phyloP scores from a whole-genome alignment of 169 alveolate species.

The Plasmodium knowlesi region DNA sequence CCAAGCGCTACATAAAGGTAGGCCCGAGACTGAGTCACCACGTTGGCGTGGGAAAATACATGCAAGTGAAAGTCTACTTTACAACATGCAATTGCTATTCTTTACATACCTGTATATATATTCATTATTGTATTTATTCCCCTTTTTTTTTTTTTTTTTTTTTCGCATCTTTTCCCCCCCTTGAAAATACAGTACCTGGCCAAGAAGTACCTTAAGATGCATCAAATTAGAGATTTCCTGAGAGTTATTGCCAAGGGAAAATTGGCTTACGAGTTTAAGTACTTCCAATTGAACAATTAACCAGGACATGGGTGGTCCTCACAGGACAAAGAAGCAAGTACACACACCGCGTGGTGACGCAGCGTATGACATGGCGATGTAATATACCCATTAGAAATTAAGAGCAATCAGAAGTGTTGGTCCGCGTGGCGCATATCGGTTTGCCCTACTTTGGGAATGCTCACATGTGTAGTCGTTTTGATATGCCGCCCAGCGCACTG shows the following conservation, averaged over 20 bases:
- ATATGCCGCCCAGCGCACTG: neutral
- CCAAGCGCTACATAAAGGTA: slow-evolving; percentile 96
- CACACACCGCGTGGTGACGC: neutral
- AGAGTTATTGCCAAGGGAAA: slow-evolving; percentile 96
- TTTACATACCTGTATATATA: neutral
- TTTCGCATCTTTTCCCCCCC: too few species aligned
- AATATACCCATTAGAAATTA: neutral
- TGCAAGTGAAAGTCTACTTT: too few species aligned
- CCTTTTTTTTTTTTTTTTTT: neutral
- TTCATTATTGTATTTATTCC: neutral
- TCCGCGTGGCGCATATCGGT: neutral
- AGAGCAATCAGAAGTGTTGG: neutral
- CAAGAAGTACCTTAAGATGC: slow-evolving; percentile 98
- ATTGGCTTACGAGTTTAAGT: slow-evolving; percentile 93
- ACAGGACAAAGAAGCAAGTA: neutral
- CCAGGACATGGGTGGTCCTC: slow-evolving; percentile 17
- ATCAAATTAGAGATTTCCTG: slow-evolving; percentile 97
- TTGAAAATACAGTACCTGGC: slow-evolving; percentile 97
- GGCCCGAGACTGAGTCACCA: neutral
- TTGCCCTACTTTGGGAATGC: neutral
- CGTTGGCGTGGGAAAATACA: neutral
- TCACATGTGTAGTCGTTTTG: neutral
- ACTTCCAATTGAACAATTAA: slow-evolving; percentile 94
- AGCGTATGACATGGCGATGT: neutral
- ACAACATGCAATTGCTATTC: neutral